Conservation (phyloP, 2,329 filamentous ascomycete genomes). For the Xylaria sp. region DNA sequence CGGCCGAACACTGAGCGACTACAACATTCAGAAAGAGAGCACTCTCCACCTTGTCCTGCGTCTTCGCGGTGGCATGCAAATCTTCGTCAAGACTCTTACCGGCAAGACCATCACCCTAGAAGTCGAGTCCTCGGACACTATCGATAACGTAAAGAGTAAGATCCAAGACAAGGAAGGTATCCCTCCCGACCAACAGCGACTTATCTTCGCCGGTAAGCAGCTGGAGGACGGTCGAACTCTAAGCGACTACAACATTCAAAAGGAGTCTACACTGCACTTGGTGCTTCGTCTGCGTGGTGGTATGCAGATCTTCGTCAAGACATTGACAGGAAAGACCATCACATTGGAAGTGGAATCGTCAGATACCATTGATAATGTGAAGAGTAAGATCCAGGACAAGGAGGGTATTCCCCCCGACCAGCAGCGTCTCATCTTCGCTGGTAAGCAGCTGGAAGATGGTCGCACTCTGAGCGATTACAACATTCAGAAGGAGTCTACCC, state of each 20-base stretch:
- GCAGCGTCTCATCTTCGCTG: conserved; percentile 76
- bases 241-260: conserved; percentile 97
- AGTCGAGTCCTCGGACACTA: conserved; percentile 89
- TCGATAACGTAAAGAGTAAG: conserved; percentile 94
- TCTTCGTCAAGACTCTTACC: conserved; percentile 87
- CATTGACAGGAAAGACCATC: conserved; percentile 76
- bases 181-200: conserved; percentile 91
- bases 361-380: conserved; percentile 77
- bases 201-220: conserved; percentile 95
- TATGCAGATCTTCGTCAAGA: conserved; percentile 81
- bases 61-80: conserved; percentile 90
- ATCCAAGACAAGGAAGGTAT: conserved; percentile 96
- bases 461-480: conserved; percentile 89
- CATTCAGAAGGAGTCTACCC: conserved; percentile 82
- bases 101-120: conserved; percentile 96
- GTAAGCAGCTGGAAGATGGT: conserved; percentile 79
- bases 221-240: conserved; percentile 91
- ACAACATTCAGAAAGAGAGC: conserved; percentile 95
- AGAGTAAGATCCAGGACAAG: conserved; percentile 78
- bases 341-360: conserved; percentile 75
- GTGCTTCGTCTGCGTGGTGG: conserved; percentile 85
- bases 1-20: conserved; percentile 87
- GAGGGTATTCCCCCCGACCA: conserved; percentile 78
- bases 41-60: conserved; percentile 88
- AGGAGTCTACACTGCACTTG: conserved; percentile 84